These are phyloP conservation scores for Colletotrichum sp. DNA, from an alignment of 2,329 filamentous ascomycete species.

Conservation along the genomic window DNA sequence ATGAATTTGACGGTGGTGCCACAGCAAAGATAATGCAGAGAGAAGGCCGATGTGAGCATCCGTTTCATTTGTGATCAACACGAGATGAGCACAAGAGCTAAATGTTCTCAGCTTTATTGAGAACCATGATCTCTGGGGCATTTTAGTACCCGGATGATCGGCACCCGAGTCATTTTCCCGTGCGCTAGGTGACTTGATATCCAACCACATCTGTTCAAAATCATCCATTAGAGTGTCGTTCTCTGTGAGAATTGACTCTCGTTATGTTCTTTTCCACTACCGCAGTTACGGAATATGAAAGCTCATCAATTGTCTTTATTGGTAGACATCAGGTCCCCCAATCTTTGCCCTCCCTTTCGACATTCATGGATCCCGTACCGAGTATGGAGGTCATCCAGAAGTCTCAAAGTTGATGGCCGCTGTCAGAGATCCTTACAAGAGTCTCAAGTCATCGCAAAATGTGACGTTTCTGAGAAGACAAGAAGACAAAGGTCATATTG, in stretches of 20 bases:
- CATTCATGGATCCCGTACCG: background rate
- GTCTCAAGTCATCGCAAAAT: background rate
- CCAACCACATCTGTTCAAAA: background rate
- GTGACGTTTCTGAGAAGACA: background rate
- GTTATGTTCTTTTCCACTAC: too few species aligned
- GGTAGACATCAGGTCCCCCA: background rate
- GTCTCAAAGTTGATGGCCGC: background rate
- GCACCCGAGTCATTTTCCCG: background rate
- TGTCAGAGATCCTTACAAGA: background rate
- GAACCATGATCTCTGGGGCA: background rate
- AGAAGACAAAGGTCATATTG: rapidly evolving
- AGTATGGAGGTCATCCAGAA: background rate
- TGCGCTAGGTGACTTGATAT: background rate
- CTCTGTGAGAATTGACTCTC: too few species aligned
- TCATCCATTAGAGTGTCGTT: background rate
- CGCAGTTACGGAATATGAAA: too few species aligned
- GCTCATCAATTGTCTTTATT: too few species aligned
- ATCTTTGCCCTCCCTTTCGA: background rate
- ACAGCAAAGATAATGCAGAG: background rate
- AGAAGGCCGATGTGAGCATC: background rate
- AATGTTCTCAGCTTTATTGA: too few species aligned
- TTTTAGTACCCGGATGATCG: background rate
- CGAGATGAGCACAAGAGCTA: too few species aligned
- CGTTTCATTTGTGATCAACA: too few species aligned
- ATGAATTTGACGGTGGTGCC: background rate